Conservation (phyloP, 495 filamentous ascomycete species). For the Podospora anserina region DNA sequence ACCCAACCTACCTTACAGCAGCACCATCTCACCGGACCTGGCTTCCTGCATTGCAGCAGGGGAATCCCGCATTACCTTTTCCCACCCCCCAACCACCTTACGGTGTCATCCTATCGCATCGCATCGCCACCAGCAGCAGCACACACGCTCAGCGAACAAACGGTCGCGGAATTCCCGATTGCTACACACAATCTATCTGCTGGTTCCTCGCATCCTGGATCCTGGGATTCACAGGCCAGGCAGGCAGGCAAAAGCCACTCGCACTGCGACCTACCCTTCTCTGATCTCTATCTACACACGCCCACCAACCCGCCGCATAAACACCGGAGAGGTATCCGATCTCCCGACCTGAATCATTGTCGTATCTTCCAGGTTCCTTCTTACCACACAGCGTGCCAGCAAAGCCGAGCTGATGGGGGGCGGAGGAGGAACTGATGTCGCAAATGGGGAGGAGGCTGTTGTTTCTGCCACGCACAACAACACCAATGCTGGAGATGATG, state of each 20-base stretch:
- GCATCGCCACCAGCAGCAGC: neutral
- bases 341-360: too few species aligned
- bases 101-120: too few species aligned
- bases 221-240: neutral
- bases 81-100: too few species aligned
- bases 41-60: constrained; percentile 2
- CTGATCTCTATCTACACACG: too few species aligned
- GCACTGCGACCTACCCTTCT: too few species aligned
- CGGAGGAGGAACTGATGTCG: neutral
- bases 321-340: too few species aligned
- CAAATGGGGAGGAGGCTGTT: neutral
- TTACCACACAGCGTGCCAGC: too few species aligned
- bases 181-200: neutral
- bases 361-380: too few species aligned
- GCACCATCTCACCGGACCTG: neutral
- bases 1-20: neutral
- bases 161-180: neutral
- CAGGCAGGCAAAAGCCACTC: neutral
- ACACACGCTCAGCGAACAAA: neutral
- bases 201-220: neutral
- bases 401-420: constrained; percentile 10
- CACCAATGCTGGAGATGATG: constrained; percentile 13
- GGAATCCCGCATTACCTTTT: neutral
- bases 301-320: too few species aligned
- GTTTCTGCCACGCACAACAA: neutral